phyloP scores from a whole-genome alignment of 257 asterid genomes.

The Forsythia viridissima region DNA sequence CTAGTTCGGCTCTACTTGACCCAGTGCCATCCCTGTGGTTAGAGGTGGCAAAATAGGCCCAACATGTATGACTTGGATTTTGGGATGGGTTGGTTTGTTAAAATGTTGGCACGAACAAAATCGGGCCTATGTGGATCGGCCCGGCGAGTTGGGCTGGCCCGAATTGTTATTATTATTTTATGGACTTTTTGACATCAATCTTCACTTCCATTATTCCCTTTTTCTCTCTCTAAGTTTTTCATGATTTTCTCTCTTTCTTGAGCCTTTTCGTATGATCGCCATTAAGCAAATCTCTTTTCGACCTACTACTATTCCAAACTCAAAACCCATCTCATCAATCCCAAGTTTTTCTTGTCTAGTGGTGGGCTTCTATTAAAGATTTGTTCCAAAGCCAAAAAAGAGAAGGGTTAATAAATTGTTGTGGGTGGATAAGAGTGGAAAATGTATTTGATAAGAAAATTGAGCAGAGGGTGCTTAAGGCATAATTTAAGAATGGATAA shows the following conservation, averaged over 20 bases:
- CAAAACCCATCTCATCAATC: constrained; percentile 38
- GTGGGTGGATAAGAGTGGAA: constrained; percentile 42
- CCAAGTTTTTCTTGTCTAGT: constrained; percentile 31
- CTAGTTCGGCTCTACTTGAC: too few relatives aligned
- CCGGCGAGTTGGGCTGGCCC: too few relatives aligned
- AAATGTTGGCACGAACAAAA: too few relatives aligned
- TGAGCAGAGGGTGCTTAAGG: constrained; percentile 63
- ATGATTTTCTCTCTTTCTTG: constrained; percentile 29
- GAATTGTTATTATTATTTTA: too few relatives aligned
- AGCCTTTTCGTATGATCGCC: constrained; percentile 52
- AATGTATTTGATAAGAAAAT: constrained; percentile 52
- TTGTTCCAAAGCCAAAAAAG: constrained; percentile 29
- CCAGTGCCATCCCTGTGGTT: too few relatives aligned
- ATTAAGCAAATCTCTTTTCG: constrained; percentile 44
- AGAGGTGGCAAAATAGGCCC: too few relatives aligned
- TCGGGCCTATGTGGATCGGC: too few relatives aligned
- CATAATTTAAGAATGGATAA: constrained; percentile 41
- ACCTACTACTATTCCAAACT: background rate
- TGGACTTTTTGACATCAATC: too few relatives aligned
- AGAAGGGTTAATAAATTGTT: constrained; percentile 29
- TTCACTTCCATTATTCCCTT: too few relatives aligned
- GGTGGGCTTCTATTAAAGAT: constrained; percentile 34
- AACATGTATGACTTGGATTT: too few relatives aligned
- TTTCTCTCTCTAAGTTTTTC: constrained; percentile 3
- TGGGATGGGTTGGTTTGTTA: accelerated